Evolutionary conservation across 176 grass and related monocot species (phyloP), one percentile per base, ranked within the genome.

Genomic region (Pontederia paniculata): DNA sequence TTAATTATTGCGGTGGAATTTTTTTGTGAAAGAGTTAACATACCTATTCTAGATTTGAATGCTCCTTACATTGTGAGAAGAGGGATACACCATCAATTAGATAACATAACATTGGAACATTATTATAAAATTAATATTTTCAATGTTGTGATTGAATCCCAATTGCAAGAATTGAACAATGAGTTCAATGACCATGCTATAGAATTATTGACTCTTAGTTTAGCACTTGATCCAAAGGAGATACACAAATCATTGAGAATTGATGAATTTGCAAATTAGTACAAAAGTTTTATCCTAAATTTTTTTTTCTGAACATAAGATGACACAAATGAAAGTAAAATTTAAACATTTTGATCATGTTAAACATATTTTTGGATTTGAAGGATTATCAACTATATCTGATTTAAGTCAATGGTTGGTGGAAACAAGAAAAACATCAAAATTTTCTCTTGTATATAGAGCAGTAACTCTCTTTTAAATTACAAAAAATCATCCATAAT

Each of bases 311-410:
- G 21, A 65, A 46, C 71, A 48, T 63, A 25, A 74, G 25, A 55
- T 11, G 16, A 0, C 8, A 21, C 46, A 22, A 18, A 42, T 66
- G 15, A 60, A 74, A 23, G 10, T 22, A 7, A 17, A 51, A 21
- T 21, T 68, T 1, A 41, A 66, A 1, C 72, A 67, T 75, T 75
- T 55, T 23, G n/a, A n/a, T n/a, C n/a, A n/a, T n/a, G n/a, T n/a
- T n/a, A n/a, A n/a, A n/a, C n/a, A n/a, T n/a, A n/a, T n/a, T n/a
- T n/a, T n/a, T n/a, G n/a, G n/a, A n/a, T n/a, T n/a, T n/a, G n/a
- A n/a, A n/a, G n/a, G n/a, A n/a, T n/a, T n/a, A n/a, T n/a, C n/a
- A n/a, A n/a, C n/a, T n/a, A n/a, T n/a, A n/a, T n/a, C n/a, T n/a
- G n/a, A n/a, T n/a, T n/a, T n/a, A n/a, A n/a, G n/a, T n/a, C n/a